phyloP scores from a whole-genome alignment of 805 yeast species.

The Metschnikowia hibisci region DNA sequence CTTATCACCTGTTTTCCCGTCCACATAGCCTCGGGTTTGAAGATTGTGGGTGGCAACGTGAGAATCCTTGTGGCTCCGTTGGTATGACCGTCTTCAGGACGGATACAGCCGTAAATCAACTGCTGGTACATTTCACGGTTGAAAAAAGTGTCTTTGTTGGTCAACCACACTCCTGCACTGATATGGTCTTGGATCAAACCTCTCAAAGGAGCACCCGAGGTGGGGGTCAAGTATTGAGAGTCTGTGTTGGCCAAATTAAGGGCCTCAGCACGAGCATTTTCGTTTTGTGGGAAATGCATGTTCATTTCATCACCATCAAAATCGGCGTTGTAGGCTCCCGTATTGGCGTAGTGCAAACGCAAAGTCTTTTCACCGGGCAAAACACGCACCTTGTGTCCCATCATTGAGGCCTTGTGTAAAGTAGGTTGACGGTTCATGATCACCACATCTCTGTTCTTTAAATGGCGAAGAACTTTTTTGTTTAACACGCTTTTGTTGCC shows the following conservation, averaged over 20 bases:
- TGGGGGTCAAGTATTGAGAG: constrained; percentile 95
- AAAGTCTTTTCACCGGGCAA: constrained; percentile 96
- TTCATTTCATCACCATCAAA: constrained; percentile 99
- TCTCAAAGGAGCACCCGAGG: constrained; percentile 97
- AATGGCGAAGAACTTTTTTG: constrained; percentile 93
- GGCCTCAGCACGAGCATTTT: constrained; percentile 96
- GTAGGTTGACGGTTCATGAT: constrained; percentile 99
- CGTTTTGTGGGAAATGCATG: constrained; percentile 98
- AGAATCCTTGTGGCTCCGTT: constrained; percentile 56
- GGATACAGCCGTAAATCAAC: constrained; percentile 84
- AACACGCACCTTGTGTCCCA: constrained; percentile 98
- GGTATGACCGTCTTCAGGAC: constrained; percentile 97
- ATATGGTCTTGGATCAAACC: constrained; percentile 99
- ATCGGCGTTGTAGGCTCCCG: constrained; percentile 98
- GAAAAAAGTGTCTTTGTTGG: constrained; percentile 87
- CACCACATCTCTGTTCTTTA: constrained; percentile 91
- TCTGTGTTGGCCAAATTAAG: constrained; percentile 93
- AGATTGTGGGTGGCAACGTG: constrained; percentile 85
- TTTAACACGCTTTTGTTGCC: constrained; percentile 60
- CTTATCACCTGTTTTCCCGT: constrained; percentile 97
- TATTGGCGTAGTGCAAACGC: constrained; percentile 95
- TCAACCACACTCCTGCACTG: constrained; percentile 98
- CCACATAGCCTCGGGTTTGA: constrained; percentile 90
- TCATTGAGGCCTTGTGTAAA: constrained; percentile 98
- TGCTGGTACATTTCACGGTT: constrained; percentile 91